Evolutionary conservation across 345 rosid species (phyloP), one percentile per base, ranked within the genome.

Genomic region (Eucalyptus curtisii): DNA sequence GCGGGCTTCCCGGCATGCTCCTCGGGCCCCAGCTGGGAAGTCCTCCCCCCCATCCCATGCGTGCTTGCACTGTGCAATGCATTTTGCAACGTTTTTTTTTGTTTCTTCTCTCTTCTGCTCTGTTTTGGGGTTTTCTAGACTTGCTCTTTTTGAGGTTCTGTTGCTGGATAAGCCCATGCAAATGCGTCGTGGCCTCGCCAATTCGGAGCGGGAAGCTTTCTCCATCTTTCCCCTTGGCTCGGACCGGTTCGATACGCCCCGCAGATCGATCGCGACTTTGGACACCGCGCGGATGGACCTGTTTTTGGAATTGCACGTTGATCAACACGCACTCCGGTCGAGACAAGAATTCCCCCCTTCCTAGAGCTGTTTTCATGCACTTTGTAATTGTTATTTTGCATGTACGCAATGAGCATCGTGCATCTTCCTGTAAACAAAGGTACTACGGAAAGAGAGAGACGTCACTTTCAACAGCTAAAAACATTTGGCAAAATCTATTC

Each of bases 1-100:
- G 47, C 92, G 81, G 52, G 91, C 88, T 89, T 90, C 93, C 92
- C 90, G 91, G 93, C 93, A 88, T 45, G 89, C 89, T 81, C 88
- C 90, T 42, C 68, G 90, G 91, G 45, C 81, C 81, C 81, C 80
- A 33, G 6, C 80, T 5, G 80, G 80, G 80, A 33, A 33, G 44
- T 37, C 14, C 81, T 25, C 25, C 25, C n/a, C n/a, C n/a, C n/a
- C n/a, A n/a, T n/a, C n/a, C 81, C 47, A 37, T 20, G 82, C 82
- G 81, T 1, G 81, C 80, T 19, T 9, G 44, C 42, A 68, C 10
- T 10, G 80, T 25, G 31, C 68, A 6, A 13, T 1, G 37, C 19
- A 64, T 64, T 24, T n/a, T 0, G 82, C 45, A 19, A 71, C 82
- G 82, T 30, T 30, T 30, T 37, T 22, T 19, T 10, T 19, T 2